Evolutionary conservation across 2,329 filamentous ascomycete species (phyloP).

Genomic region (Arthrobotrys sinensis): DNA sequence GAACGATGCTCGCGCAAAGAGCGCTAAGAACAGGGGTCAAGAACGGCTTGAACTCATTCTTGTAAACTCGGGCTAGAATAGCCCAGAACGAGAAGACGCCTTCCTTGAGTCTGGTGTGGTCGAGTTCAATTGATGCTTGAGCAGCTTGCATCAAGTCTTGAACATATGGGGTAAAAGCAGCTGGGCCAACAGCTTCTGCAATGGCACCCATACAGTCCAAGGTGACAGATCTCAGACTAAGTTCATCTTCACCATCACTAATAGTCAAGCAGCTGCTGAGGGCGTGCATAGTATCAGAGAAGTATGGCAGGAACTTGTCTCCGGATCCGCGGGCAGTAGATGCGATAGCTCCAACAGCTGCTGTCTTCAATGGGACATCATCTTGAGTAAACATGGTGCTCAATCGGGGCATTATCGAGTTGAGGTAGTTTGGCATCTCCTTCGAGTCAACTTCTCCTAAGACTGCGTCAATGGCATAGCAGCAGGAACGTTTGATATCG

Average conservation of each 20-base stretch:
- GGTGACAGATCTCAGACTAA: constrained; percentile 89
- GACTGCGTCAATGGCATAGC: constrained; percentile 90
- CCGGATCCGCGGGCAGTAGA: constrained; percentile 90
- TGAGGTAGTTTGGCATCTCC: constrained; percentile 85
- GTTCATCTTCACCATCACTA: constrained; percentile 90
- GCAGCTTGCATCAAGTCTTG: constrained; percentile 90
- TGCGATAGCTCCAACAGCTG: constrained; percentile 89
- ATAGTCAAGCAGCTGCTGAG: constrained; percentile 86
- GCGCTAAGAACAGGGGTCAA: constrained; percentile 83
- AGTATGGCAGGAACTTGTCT: constrained; percentile 89
- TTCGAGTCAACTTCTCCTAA: constrained; percentile 87
- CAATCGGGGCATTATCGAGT: constrained; percentile 86
- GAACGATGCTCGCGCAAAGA: constrained; percentile 86
- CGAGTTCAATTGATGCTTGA: constrained; percentile 89
- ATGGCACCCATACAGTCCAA: constrained; percentile 96
- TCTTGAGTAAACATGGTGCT: constrained; percentile 86
- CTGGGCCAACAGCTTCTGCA: constrained; percentile 85
- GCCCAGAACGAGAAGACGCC: constrained; percentile 98
- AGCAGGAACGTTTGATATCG: constrained; percentile 87
- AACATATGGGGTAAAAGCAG: constrained; percentile 91
- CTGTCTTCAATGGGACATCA: constrained; percentile 90
- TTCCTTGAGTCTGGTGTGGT: constrained; percentile 91
- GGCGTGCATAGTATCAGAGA: constrained; percentile 89
- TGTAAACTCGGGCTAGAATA: constrained; percentile 92
- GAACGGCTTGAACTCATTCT: constrained; percentile 84